A percentile compares a stretch with the other conserved stretches of the same genome.
Conservation (phyloP, 345 rosid species). For the Lepidium sativum region DNA sequence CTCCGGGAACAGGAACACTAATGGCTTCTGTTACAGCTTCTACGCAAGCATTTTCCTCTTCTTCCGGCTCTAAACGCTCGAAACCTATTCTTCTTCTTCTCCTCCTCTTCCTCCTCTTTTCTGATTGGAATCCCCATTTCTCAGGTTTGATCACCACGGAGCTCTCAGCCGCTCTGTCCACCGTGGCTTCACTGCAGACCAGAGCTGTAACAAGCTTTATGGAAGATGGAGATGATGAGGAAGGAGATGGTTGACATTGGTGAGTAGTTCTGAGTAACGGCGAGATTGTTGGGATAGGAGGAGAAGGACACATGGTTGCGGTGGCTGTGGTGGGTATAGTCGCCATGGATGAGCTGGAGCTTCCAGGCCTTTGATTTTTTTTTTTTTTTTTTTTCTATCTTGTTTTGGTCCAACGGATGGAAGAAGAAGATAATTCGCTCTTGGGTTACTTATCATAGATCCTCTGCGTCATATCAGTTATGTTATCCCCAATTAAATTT, state of each 20-base stretch:
- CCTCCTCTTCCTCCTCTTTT: slow-evolving; percentile 39
- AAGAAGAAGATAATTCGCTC: slow-evolving; percentile 20
- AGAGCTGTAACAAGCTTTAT: slow-evolving; percentile 13
- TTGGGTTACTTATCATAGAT: slow-evolving; percentile 7
- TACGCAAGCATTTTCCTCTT: slow-evolving; percentile 7
- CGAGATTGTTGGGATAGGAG: slow-evolving; percentile 29
- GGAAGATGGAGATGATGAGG: slow-evolving; percentile 25
- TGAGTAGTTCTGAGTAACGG: slow-evolving; percentile 29
- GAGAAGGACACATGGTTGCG: slow-evolving; percentile 32
- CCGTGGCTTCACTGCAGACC: slow-evolving; percentile 10
- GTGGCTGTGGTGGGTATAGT: slow-evolving; percentile 35
- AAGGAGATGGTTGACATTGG: slow-evolving; percentile 24
- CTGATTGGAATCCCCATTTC: slow-evolving; percentile 20
- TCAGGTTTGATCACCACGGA: slow-evolving; percentile 31
- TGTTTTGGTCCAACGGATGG: slow-evolving; percentile 23
- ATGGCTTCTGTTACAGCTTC: not conserved
- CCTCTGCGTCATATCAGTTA: slow-evolving; percentile 7
- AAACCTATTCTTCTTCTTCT: slow-evolving; percentile 29
- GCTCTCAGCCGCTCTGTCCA: slow-evolving; percentile 23
- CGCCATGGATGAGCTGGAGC: slow-evolving; percentile 30
- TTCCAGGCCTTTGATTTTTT: slow-evolving; percentile 17
- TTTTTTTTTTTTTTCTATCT: slow-evolving; percentile 3
- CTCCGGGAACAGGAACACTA: slow-evolving; percentile 7
- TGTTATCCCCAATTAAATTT: slow-evolving; percentile 16
- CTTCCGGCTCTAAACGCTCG: slow-evolving; percentile 19